Conservation (phyloP, 495 filamentous ascomycete species). For the Aspergillus saccharolyticus region DNA sequence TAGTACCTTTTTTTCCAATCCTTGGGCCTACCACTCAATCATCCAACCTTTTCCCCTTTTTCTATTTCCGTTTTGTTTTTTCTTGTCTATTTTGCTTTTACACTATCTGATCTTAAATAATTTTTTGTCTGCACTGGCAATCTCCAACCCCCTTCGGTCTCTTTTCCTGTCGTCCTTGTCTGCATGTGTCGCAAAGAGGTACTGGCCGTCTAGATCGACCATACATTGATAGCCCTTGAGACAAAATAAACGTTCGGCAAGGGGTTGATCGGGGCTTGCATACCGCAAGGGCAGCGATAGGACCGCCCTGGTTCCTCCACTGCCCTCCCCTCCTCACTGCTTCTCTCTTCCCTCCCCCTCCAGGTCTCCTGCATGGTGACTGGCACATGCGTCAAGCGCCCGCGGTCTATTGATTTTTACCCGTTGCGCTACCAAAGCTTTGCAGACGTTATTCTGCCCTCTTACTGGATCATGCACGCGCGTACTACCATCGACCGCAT, state of each 20-base stretch:
- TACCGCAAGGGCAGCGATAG: conserved; percentile 12
- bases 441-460: conserved; percentile 13
- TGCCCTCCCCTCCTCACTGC: not conserved
- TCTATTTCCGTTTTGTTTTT: conserved; percentile 5
- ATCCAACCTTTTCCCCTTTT: conserved; percentile 4
- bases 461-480: conserved; percentile 26
- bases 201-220: conserved; percentile 3
- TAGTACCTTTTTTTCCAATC: not conserved
- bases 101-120: not conserved
- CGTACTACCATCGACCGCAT: conserved; percentile 18
- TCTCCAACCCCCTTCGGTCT: no score
- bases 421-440: conserved; percentile 16
- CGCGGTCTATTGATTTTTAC: conserved; percentile 20
- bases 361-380: conserved; percentile 7
- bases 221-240: conserved; percentile 1
- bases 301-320: not conserved
- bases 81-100: conserved; percentile 9
- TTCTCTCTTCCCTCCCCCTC: not conserved
- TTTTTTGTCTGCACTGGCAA: no score
- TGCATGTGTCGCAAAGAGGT: conserved; percentile 11
- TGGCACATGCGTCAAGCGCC: conserved; percentile 17
- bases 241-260: conserved; percentile 17
- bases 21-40: not conserved
- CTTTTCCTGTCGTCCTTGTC: conserved; percentile 1
- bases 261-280: conserved; percentile 11